Base-by-base conservation (phyloP, 2,329 filamentous ascomycete species). In the Drechslerella dactyloides region DNA sequence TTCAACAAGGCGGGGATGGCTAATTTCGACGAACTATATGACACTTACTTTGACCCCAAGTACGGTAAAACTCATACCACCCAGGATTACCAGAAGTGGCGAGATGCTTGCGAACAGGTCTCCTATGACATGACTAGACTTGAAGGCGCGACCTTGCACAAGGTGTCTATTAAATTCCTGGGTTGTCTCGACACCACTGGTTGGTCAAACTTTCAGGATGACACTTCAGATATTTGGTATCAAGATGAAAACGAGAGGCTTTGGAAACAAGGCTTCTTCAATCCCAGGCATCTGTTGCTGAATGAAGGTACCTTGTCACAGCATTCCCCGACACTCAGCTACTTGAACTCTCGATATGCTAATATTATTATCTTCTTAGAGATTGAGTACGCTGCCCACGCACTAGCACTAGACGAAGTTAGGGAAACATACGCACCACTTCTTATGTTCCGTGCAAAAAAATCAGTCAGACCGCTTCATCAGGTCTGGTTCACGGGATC, bases 321-420 rank as follows among this genome's bases (percentile, higher is more conserved):
- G 37, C 3, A 15, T 11, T 24, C 15, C 15, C 37, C 15, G 11
- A 17, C 6, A 37, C n/a, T n/a, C n/a, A n/a, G n/a, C n/a, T 37
- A 42, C 15, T 42, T 15, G 13, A 15, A 15, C 4, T 4, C 2
- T 15, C 37, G 2, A 42, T 15, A 15, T 42, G 5, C 11, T 13
- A 17, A 2, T 17, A 24, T 50, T 62, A 33, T 53, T 35, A 13
- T 6, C 8, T 1, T 19, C 0, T 79, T 82, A 69, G 81, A 81
- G 5, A 82, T 87, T 42, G 82, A 85, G 75, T 81, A 86, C 75
- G 85, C 84, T 0, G 87, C 87, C 74, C 85, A 87, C 19, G 85
- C 85, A 0, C 80, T 87, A 8, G 85, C 85, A 0, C 78, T 87
- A 1, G 85, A 87, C 63, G 85, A 87, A 77, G 82, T 81, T 17